phyloP scores from a whole-genome alignment of 257 asterid genomes.

The Lantana camara region DNA sequence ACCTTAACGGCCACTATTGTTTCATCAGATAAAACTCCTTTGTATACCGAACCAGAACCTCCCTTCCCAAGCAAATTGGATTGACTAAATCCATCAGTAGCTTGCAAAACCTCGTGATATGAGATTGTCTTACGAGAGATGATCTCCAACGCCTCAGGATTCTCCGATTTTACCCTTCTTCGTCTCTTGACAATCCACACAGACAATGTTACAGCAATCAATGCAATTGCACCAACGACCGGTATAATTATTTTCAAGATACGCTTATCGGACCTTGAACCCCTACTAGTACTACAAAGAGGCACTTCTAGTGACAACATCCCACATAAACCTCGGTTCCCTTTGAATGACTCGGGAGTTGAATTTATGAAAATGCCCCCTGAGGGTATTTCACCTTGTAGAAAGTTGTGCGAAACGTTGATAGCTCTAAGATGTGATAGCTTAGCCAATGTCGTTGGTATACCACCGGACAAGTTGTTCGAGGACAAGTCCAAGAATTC shows the following conservation, averaged over 20 bases:
- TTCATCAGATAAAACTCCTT: constrained; percentile 28
- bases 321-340: constrained; percentile 36
- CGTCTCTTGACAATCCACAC: constrained; percentile 26
- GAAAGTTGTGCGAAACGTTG: constrained; percentile 35
- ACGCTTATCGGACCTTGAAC: constrained; percentile 5
- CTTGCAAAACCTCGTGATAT: constrained; percentile 32
- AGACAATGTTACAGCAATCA: constrained; percentile 10
- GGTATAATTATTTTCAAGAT: constrained; percentile 25
- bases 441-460: constrained; percentile 34
- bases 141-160: constrained; percentile 23
- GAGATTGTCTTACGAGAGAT: constrained; percentile 25
- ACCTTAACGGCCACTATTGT: constrained; percentile 39
- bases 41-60: constrained; percentile 44
- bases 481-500: constrained; percentile 36
- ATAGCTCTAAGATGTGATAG: constrained; percentile 29
- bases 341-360: constrained; percentile 30
- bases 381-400: constrained; percentile 42
- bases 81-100: constrained; percentile 37
- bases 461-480: constrained; percentile 38
- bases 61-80: constrained; percentile 38
- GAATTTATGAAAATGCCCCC: constrained; percentile 40
- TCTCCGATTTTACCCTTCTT: constrained; percentile 11
- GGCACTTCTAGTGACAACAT: constrained; percentile 18
- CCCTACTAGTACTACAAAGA: constrained; percentile 13
- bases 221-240: constrained; percentile 10